phyloP scores from a whole-genome alignment of 306 rosid genomes.

The Fragaria iinumae region DNA sequence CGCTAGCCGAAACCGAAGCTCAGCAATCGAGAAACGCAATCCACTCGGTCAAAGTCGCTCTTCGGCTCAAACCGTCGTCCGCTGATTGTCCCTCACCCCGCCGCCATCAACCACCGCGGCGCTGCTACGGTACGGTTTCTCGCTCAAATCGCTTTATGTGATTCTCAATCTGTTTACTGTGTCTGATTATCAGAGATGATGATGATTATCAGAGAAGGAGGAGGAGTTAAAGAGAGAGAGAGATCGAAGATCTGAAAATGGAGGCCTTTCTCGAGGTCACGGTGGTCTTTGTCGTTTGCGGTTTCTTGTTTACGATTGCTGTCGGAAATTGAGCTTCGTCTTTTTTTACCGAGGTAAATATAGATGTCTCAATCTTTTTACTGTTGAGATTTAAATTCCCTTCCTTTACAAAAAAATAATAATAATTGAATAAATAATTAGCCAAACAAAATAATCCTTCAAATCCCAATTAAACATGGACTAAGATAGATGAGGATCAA shows the following conservation, averaged over 20 bases:
- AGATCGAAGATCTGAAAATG: conserved; percentile 21
- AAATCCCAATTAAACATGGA: too few species aligned
- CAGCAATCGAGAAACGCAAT: conserved; percentile 29
- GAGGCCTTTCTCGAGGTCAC: conserved; percentile 1
- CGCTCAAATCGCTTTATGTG: neutral
- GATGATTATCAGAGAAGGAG: neutral
- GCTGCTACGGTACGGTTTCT: conserved; percentile 11
- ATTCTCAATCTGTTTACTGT: too few species aligned
- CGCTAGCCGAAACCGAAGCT: conserved; percentile 22
- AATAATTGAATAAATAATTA: too few species aligned
- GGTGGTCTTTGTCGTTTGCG: too few species aligned
- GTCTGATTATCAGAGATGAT: neutral
- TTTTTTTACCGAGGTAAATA: too few species aligned
- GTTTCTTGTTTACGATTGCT: too few species aligned
- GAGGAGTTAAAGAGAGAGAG: conserved; percentile 31
- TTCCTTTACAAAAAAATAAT: too few species aligned
- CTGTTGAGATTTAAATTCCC: too few species aligned
- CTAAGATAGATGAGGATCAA: too few species aligned
- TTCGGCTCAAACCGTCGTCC: conserved; percentile 35
- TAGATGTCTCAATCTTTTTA: too few species aligned
- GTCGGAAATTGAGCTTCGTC: conserved; percentile 17
- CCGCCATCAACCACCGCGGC: conserved; percentile 1
- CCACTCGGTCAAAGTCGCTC: conserved; percentile 2
- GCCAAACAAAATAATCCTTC: too few species aligned
- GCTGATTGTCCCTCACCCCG: conserved; percentile 12